phyloP scores from a whole-genome alignment of 257 asterid species.

The Przewalskia tangutica region DNA sequence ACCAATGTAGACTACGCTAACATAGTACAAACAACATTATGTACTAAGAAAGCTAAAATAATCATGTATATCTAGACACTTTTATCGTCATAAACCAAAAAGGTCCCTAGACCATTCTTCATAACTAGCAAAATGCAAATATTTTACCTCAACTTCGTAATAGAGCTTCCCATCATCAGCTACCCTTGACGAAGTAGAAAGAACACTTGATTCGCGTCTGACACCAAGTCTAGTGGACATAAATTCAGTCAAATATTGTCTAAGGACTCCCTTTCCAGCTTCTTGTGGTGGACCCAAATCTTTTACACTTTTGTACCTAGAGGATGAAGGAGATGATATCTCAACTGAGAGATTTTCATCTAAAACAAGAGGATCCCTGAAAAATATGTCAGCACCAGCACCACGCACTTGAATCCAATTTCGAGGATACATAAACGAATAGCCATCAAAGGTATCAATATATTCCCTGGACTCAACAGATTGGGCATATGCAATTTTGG shows the following conservation, averaged over 20 bases:
- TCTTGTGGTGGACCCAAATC: constrained; percentile 89
- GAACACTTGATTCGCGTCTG: constrained; percentile 62
- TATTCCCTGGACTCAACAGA: constrained; percentile 59
- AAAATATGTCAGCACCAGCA: constrained; percentile 94
- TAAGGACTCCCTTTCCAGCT: constrained; percentile 64
- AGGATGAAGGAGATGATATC: constrained; percentile 90
- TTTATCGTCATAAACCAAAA: background rate
- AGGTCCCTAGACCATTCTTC: background rate
- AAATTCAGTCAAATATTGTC: constrained; percentile 85
- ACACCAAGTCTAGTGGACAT: constrained; percentile 99
- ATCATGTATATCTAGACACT: background rate
- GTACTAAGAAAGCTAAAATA: background rate
- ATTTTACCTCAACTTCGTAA: constrained; percentile 70
- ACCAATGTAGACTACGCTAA: background rate
- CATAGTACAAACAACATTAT: background rate
- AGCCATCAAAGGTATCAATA: constrained; percentile 78
- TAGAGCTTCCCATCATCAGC: constrained; percentile 83
- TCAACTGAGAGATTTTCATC: constrained; percentile 81
- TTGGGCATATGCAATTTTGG: constrained; percentile 37
- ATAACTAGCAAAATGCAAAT: background rate
- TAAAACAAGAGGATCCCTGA: constrained; percentile 88
- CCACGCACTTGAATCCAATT: constrained; percentile 97
- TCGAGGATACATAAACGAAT: constrained; percentile 66
- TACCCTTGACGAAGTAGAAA: constrained; percentile 67
- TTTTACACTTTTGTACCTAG: constrained; percentile 61